Percentiles rank a stretch among this genome's conserved stretches.
phyloP scores from a whole-genome alignment of 495 filamentous ascomycete species.

The Daldinia decipiens region DNA sequence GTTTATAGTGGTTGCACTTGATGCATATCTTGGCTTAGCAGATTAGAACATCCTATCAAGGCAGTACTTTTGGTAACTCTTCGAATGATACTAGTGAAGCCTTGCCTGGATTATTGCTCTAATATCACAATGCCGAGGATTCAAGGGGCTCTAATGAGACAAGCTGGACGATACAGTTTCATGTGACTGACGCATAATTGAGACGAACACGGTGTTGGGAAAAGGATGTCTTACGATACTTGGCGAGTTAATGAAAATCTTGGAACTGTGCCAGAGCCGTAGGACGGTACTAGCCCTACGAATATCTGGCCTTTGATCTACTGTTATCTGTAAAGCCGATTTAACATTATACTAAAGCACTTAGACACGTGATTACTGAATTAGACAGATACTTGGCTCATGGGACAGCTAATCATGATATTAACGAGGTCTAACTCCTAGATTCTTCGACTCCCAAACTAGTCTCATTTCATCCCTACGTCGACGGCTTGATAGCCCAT shows the following conservation, averaged over 20 bases:
- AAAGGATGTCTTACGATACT: conserved; percentile 24
- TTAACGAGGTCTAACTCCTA: neutral
- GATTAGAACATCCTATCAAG: conserved; percentile 30
- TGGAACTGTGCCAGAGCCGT: conserved; percentile 17
- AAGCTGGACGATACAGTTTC: conserved; percentile 20
- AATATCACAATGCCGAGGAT: conserved; percentile 8
- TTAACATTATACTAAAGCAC: neutral
- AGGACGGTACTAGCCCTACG: conserved; percentile 10
- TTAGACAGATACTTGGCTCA: neutral
- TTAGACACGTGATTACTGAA: neutral
- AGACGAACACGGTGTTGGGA: conserved; percentile 18
- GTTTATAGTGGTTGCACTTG: conserved; percentile 22
- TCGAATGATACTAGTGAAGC: conserved; percentile 20
- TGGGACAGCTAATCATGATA: neutral
- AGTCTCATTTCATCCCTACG: neutral
- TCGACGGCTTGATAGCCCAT: neutral
- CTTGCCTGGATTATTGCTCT: conserved; percentile 24
- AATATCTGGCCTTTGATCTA: conserved; percentile 12
- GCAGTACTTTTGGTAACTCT: conserved; percentile 26
- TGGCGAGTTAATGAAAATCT: conserved; percentile 38
- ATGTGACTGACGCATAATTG: conserved; percentile 10
- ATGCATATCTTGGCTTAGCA: conserved; percentile 37
- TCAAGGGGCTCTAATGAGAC: conserved; percentile 19
- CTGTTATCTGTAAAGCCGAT: neutral
- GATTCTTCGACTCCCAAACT: neutral